A percentile compares a stretch with the other conserved stretches of the same genome.
phyloP scores from a whole-genome alignment of 495 filamentous ascomycete genomes.

The Geoglossum glabrum region DNA sequence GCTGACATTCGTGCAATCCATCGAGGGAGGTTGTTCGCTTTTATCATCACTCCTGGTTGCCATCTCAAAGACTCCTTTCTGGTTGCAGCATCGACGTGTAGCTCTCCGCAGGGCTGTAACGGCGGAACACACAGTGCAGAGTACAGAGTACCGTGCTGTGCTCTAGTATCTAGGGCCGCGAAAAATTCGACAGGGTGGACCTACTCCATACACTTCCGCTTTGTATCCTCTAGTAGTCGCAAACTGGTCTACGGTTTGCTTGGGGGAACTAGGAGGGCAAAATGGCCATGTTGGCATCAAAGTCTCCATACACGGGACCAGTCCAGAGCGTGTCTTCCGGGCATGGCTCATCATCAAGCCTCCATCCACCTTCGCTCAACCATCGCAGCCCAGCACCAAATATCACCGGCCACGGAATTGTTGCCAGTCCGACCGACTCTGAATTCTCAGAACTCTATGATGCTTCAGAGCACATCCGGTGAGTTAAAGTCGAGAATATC shows the following conservation, averaged over 20 bases:
- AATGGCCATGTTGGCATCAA: conserved; percentile 79
- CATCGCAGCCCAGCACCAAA: conserved; percentile 34
- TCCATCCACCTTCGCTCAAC: conserved; percentile 29
- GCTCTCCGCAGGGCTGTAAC: background rate
- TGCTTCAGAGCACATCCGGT: conserved; percentile 40
- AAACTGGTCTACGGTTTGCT: background rate
- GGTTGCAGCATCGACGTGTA: background rate
- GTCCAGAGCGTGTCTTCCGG: conserved; percentile 36
- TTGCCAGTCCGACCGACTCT: conserved; percentile 76
- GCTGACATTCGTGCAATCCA: background rate
- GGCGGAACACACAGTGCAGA: too few relatives aligned
- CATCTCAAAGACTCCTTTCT: background rate
- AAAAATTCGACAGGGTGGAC: background rate
- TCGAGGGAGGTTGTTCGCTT: background rate
- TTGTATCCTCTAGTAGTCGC: background rate
- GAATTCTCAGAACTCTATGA: conserved; percentile 71
- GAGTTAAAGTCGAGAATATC: conserved; percentile 9
- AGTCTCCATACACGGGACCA: conserved; percentile 45
- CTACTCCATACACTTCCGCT: background rate
- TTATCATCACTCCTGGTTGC: background rate
- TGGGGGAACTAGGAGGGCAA: background rate
- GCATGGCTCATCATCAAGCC: conserved; percentile 28
- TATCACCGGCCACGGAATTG: conserved; percentile 40
- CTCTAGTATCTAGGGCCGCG: background rate
- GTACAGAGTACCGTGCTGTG: background rate